Conservation (phyloP, 805 yeast species). For the Hanseniaspora clermontiae region DNA sequence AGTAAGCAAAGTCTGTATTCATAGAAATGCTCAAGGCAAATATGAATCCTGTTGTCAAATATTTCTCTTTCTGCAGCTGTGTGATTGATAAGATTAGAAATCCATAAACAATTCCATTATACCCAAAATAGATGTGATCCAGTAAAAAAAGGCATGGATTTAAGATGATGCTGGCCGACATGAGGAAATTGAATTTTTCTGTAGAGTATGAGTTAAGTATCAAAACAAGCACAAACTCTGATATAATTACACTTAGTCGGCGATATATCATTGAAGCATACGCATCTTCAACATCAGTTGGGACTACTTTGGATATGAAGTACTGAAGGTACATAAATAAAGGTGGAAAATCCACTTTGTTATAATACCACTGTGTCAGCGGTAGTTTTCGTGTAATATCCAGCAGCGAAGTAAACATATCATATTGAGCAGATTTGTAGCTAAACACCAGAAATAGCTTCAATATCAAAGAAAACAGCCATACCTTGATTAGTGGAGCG, state of each 20-base stretch:
- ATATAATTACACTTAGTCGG: constrained; percentile 61
- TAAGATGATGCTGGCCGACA: constrained; percentile 67
- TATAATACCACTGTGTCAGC: constrained; percentile 67
- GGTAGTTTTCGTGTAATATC: constrained; percentile 63
- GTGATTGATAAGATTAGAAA: constrained; percentile 61
- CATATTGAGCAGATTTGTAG: constrained; percentile 90
- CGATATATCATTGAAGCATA: constrained; percentile 71
- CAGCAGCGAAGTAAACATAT: constrained; percentile 22
- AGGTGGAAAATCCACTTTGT: constrained; percentile 97
- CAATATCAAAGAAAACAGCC: constrained; percentile 49
- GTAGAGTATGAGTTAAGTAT: constrained; percentile 54
- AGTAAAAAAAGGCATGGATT: constrained; percentile 84
- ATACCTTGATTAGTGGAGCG: constrained; percentile 50
- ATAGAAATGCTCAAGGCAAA: constrained; percentile 76
- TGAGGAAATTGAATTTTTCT: constrained; percentile 44
- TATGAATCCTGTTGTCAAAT: constrained; percentile 50
- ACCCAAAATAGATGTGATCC: constrained; percentile 95
- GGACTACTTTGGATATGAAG: constrained; percentile 59
- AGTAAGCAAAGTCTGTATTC: constrained; percentile 82
- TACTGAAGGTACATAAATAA: constrained; percentile 94
- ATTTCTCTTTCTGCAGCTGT: constrained; percentile 47
- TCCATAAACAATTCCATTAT: constrained; percentile 88
- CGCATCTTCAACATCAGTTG: constrained; percentile 38
- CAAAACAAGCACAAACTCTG: constrained; percentile 58
- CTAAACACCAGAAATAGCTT: constrained; percentile 59